Evolutionary conservation across 2,329 filamentous ascomycete species (phyloP), one percentile per base, ranked within the genome.

Genomic region (Trichoderma hamatum): DNA sequence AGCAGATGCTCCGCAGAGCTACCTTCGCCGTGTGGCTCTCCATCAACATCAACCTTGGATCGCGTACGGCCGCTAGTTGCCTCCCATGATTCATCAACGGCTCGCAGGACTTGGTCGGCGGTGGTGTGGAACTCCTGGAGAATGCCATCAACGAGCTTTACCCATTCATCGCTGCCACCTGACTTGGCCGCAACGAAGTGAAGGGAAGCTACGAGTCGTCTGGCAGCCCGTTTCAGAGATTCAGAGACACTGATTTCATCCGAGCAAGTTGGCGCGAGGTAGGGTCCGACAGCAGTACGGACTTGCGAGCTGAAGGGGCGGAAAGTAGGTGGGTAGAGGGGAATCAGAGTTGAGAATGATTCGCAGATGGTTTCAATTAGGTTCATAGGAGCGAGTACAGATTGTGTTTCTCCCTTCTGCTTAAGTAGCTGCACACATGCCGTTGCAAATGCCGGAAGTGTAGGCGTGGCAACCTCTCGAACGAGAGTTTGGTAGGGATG

Each of bases 391-490:
- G 80, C 78, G 5, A 74, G 69, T 1, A 73, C 62, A 10, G 70
- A 64, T 49, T 74, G 73, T 16, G 70, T 74, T 11, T 74, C 68
- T 2, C 82, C 78, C 0, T 81, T 78, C 0, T 81, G 77, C 72
- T 88, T 84, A 76, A 87, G 80, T 55, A 95, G 83, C 74, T 90
- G 89, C 55, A 97, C 79, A 74, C 91, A 93, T 3, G 90, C 85
- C 0, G 88, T 89, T 56, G 94, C 85, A 75, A 95, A 97, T 1
- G 86, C 82, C 1, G 92, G 89, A 24, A 97, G 82, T 3, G 89
- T 92, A 3, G 93, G 93, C 0, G 94, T 97, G 1, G 92, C 94
- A 70, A 97, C 92, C 77, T 97, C 94, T 74, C 95, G 87, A 55
- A 95, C 85, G 65, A 97, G 84, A 10, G 93, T 96, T 70, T 91